phyloP scores from a whole-genome alignment of 345 rosid species.

The Camelina sativa region DNA sequence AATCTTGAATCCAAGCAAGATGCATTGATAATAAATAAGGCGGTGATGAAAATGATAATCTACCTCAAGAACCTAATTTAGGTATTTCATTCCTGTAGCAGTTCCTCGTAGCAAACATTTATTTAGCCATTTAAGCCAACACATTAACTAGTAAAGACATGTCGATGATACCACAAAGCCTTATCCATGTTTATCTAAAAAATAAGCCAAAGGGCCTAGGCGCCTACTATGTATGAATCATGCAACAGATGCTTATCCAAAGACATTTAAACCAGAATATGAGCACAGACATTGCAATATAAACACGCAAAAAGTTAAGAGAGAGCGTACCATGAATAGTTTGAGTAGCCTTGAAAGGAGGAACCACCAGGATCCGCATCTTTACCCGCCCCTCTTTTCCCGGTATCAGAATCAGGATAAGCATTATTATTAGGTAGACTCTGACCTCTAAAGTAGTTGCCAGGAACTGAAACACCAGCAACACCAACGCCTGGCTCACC shows the following conservation, averaged over 20 bases:
- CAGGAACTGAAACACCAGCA: conserved; percentile 37
- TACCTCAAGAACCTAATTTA: conserved; percentile 10
- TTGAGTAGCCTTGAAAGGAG: conserved; percentile 49
- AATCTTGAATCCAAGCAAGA: conserved; percentile 12
- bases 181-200: background rate
- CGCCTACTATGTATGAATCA: background rate
- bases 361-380: conserved; percentile 48
- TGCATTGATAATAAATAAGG: background rate
- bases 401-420: conserved; percentile 45
- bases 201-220: background rate
- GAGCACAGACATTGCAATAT: background rate
- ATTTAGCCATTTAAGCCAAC: background rate
- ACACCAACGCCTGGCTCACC: conserved; percentile 45
- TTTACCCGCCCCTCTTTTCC: conserved; percentile 44
- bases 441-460: conserved; percentile 46
- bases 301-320: conserved; percentile 23
- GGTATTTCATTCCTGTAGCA: background rate
- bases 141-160: background rate
- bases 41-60: background rate
- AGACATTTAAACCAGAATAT: background rate
- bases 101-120: background rate
- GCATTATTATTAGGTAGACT: conserved; percentile 35
- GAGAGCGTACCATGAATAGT: conserved; percentile 58
- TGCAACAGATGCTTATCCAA: background rate
- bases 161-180: background rate